These are phyloP conservation scores for Geotrichum carabidarum DNA, from an alignment of 1,139 yeast species.

Conservation along the genomic window DNA sequence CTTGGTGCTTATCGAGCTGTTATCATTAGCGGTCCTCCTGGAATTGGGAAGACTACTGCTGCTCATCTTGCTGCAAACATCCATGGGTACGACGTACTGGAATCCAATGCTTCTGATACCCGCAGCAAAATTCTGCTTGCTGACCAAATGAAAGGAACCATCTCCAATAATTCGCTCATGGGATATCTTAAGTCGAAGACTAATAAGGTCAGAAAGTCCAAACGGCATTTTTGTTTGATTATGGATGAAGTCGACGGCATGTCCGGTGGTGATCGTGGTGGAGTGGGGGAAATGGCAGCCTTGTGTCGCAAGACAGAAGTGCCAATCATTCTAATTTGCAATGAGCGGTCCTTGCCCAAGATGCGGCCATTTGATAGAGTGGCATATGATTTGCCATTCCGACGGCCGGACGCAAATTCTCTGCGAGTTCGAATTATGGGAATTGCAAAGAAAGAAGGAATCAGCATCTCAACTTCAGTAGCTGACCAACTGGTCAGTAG, in stretches of 20 bases:
- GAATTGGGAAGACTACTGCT: conserved; percentile 89
- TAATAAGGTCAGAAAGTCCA: conserved; percentile 29
- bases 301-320: conserved; percentile 80
- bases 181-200: conserved; percentile 54
- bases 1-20: conserved; percentile 71
- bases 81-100: conserved; percentile 75
- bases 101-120: conserved; percentile 90
- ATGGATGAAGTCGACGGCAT: conserved; percentile 99
- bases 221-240: conserved; percentile 65
- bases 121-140: conserved; percentile 75
- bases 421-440: conserved; percentile 83
- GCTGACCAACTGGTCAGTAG: conserved; percentile 81
- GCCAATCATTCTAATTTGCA: conserved; percentile 92
- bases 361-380: conserved; percentile 92
- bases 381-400: conserved; percentile 72
- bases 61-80: conserved; percentile 81
- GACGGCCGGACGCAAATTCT: conserved; percentile 81
- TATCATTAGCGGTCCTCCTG: conserved; percentile 88
- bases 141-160: conserved; percentile 60
- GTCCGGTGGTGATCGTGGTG: conserved; percentile 99
- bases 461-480: conserved; percentile 72
- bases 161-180: conserved; percentile 76
- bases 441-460: conserved; percentile 77
- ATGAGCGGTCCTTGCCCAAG: conserved; percentile 84
- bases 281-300: conserved; percentile 89